Evolutionary conservation across 331 rosid genomes (phyloP), one percentile per base, ranked within the genome.

Genomic region (Stylosanthes scabra): DNA sequence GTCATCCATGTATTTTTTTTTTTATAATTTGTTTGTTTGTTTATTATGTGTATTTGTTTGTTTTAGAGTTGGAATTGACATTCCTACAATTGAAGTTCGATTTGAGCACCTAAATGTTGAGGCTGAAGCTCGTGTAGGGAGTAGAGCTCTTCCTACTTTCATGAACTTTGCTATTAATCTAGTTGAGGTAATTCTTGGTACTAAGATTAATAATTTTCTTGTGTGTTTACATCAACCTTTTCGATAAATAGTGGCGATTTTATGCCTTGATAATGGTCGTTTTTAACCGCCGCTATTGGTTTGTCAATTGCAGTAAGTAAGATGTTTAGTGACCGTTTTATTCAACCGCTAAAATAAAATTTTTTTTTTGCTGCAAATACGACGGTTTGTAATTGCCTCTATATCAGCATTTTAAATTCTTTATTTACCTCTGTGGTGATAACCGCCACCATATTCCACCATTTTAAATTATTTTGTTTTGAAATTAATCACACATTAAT

Each of bases 31-130:
- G 25, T 20, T 9, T 10, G 1, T 46, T 46, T 46, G n/a, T 10
- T 11, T 46, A 1, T 47, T 47, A 47, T 34, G 6, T 34, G 39
- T 0, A 47, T 47, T 47, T 12, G 12, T 60, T 37, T n/a, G 20
- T 45, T 9, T 9, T 20, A 85, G 89, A 69, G 89, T 85, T 63
- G 89, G 86, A 44, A 47, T 85, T 61, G 82, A 79, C 7, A 62
- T 82, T 51, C 89, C 89, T 27, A 77, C 89, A 50, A 74, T 86
- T 56, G 89, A 86, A 74, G 87, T 86, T 15, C 69, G 89, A 57
- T 86, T 37, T 74, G 80, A 86, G 87, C 68, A 80, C 67, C 52
- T 86, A 20, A 74, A 50, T 20, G 40, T 83, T 59, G 86, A 79
- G 28, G 83, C 89, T 46, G 85, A 82, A 70, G 81, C 81, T 63